phyloP scores from a whole-genome alignment of 179 eudicot genomes.

The Sideroxylon spinosum region DNA sequence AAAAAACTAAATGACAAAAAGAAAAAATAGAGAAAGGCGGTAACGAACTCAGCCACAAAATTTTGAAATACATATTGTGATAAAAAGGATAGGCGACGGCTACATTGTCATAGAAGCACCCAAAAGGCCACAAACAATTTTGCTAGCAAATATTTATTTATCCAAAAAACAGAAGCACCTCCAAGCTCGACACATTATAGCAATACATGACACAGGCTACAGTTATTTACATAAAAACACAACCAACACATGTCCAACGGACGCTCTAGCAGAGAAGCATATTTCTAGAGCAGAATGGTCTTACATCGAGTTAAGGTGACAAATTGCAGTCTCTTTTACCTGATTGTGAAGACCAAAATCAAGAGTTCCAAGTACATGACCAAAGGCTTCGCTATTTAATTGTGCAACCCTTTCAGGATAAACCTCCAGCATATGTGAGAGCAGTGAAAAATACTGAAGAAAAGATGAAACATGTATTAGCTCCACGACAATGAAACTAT shows the following conservation, averaged over 20 bases:
- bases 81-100: neutral
- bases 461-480: constrained; percentile 3
- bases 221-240: neutral
- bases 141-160: too few relatives aligned
- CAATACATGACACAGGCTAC: neutral
- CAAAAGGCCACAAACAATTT: too few relatives aligned
- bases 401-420: constrained; percentile 87
- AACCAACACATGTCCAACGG: neutral
- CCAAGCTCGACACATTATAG: neutral
- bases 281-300: neutral
- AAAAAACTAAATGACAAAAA: constrained; percentile 12
- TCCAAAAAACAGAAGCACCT: neutral
- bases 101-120: neutral
- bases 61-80: neutral
- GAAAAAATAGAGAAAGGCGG: constrained; percentile 1
- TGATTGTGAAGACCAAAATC: constrained; percentile 86
- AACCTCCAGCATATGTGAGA: constrained; percentile 96
- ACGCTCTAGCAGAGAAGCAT: neutral
- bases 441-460: constrained; percentile 76
- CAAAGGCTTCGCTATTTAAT: constrained; percentile 66
- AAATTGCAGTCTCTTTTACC: constrained; percentile 29
- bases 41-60: neutral
- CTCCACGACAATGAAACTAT: neutral
- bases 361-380: constrained; percentile 65
- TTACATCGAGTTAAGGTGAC: neutral